Evolutionary conservation across 1,139 yeast genomes (phyloP), one percentile per base, ranked within the genome.

Genomic region (Scheffersomyces stambukii): DNA sequence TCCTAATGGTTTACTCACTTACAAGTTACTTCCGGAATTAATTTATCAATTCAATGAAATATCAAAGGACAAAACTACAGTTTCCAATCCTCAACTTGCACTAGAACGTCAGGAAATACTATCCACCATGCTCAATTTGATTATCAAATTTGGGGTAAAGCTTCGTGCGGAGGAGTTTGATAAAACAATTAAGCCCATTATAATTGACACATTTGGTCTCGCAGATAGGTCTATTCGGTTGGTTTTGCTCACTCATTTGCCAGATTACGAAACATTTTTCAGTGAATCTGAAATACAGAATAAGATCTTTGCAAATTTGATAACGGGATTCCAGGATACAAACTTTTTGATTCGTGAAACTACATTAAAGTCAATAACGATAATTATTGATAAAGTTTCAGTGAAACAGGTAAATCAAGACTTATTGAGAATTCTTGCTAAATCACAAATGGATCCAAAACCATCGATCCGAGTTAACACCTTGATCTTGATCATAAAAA

Each of bases 381-480:
- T 64, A 5, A 59, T 91, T 19, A 75, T 81, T 3, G 78, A 79
- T 16, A 78, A 78, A 43, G 67, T 91, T 4, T 69, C 85, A 0
- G 86, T 80, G 21, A 74, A 95, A 31, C 95, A 85, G 50, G 66
- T 89, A 28, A 91, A 91, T 48, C 89, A 88, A 45, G 97, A 91
- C 33, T 59, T 91, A 21, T 62, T 91, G 30, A 72, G 94, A 42
- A 71, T 77, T 28, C 60, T 91, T 35, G 97, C 97, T 1, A 85
- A 83, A 48, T 76, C 95, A 1, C 97, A 89, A 52, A 80, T 75
- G 52, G 98, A 91, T 49, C 75, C 79, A 2, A 81, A 80, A 34
- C 81, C 93, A 1, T 84, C 85, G 14, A 84, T 91, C 12, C 63
- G 98, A 42, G 86, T 91, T 5, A 84, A 86, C 54, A 89, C 97